A percentile compares a stretch with the other conserved stretches of the same genome.
Evolutionary conservation across 1,284 basidiomycete genomes (phyloP).

Genomic region (Moniliophthora roreri): DNA sequence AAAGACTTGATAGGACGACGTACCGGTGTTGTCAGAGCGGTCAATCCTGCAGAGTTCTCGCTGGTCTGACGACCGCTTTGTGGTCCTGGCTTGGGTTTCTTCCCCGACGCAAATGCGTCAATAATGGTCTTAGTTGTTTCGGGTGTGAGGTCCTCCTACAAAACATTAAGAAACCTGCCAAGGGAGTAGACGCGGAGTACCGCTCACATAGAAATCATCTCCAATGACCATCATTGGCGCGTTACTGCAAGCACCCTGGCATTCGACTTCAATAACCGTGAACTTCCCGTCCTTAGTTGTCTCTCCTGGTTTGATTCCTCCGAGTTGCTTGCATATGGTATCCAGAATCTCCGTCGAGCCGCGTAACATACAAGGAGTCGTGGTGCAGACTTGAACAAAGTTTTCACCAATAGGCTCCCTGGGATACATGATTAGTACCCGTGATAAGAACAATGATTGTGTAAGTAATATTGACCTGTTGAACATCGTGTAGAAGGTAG

Average conservation of each 20-base stretch:
- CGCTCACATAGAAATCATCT: slow-evolving; percentile 93
- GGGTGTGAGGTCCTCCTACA: slow-evolving; percentile 94
- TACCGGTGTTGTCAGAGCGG: slow-evolving; percentile 82
- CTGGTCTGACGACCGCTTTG: slow-evolving; percentile 85
- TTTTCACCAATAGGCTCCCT: slow-evolving; percentile 94
- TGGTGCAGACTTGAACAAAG: slow-evolving; percentile 98
- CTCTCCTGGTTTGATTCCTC: slow-evolving; percentile 84
- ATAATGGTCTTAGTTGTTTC: slow-evolving; percentile 88
- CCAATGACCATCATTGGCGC: slow-evolving; percentile 99
- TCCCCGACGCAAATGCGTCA: slow-evolving; percentile 82
- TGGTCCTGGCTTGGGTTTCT: slow-evolving; percentile 90
- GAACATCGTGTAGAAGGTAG: slow-evolving; percentile 99
- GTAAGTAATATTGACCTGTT: slow-evolving; percentile 63
- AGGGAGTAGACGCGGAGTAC: not conserved
- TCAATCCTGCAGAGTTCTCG: slow-evolving; percentile 90
- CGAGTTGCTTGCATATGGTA: slow-evolving; percentile 83
- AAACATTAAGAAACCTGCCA: slow-evolving; percentile 15
- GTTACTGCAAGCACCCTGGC: slow-evolving; percentile 97
- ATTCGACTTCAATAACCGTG: slow-evolving; percentile 97
- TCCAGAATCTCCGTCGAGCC: slow-evolving; percentile 91
- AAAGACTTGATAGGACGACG: slow-evolving; percentile 20
- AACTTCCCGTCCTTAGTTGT: slow-evolving; percentile 96
- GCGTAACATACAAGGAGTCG: slow-evolving; percentile 96
- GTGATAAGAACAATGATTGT: not conserved
- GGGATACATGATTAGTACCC: slow-evolving; percentile 7